Evolutionary conservation across 306 rosid genomes (phyloP).

Genomic region (Macrotyloma uniflorum): DNA sequence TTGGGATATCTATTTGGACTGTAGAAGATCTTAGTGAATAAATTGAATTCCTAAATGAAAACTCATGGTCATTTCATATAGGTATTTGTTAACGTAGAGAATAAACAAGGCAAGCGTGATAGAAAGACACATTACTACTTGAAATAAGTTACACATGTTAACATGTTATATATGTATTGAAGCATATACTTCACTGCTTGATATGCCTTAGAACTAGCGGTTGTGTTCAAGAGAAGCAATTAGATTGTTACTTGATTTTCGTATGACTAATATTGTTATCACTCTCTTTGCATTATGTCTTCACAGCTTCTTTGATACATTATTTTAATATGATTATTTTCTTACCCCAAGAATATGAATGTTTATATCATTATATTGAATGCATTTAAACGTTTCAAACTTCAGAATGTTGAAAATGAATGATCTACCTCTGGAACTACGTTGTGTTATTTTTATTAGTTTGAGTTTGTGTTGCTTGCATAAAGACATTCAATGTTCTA

Average conservation of each 20-base stretch:
- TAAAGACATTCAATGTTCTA: neutral
- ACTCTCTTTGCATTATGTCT: neutral
- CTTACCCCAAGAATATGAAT: neutral
- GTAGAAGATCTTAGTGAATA: neutral
- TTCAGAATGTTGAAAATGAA: neutral
- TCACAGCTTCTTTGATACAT: neutral
- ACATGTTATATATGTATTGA: neutral
- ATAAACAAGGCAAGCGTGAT: neutral
- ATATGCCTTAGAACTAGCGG: neutral
- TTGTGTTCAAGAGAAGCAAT: neutral
- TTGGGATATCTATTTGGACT: neutral
- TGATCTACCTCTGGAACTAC: neutral
- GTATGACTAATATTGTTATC: neutral
- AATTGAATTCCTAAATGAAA: neutral
- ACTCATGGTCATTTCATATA: neutral
- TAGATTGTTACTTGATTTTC: neutral
- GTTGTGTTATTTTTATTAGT: neutral
- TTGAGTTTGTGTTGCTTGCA: slow-evolving; percentile 16
- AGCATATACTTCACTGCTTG: neutral
- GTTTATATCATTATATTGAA: neutral
- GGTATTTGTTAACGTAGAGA: neutral
- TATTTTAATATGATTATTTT: neutral
- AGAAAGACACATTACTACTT: neutral
- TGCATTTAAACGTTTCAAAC: neutral
- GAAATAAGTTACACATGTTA: neutral